These are phyloP conservation scores for Luffa acutangula DNA, from an alignment of 306 rosid species.

Conservation along the genomic window DNA sequence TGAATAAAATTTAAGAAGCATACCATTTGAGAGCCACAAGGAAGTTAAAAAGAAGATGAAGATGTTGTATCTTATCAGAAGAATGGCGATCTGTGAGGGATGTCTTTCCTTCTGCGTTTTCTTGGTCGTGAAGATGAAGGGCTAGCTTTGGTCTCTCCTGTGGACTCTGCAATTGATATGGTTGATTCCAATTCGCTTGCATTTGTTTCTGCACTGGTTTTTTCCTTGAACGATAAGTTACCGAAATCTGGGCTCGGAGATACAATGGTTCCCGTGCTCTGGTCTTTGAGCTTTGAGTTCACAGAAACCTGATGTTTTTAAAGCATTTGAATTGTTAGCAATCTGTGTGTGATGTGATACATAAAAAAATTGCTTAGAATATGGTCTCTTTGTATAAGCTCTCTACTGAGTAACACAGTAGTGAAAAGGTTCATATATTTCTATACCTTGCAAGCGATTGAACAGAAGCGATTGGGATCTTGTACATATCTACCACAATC, in stretches of 20 bases:
- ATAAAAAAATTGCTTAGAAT: not conserved
- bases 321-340: not conserved
- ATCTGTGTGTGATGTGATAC: not conserved
- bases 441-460: constrained; percentile 84
- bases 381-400: not conserved
- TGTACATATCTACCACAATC: constrained; percentile 70
- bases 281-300: constrained; percentile 29
- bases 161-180: constrained; percentile 62
- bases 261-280: constrained; percentile 14
- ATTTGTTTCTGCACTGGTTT: constrained; percentile 39
- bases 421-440: not conserved
- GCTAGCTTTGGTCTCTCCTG: constrained; percentile 42
- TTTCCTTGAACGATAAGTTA: constrained; percentile 30
- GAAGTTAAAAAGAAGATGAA: constrained; percentile 8
- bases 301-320: constrained; percentile 14
- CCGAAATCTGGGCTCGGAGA: constrained; percentile 24
- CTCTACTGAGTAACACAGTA: not conserved
- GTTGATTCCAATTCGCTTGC: constrained; percentile 41
- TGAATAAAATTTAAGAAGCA: constrained; percentile 7
- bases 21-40: constrained; percentile 6
- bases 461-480: constrained; percentile 76
- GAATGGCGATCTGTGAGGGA: constrained; percentile 48
- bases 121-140: constrained; percentile 44
- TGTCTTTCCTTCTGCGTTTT: constrained; percentile 61
- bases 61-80: constrained; percentile 23